Percentiles rank a stretch among this genome's conserved stretches.
These are phyloP conservation scores for Trebouxiophyceae sp. DNA, from an alignment of 163 green algal genomes.

Conservation along the genomic window DNA sequence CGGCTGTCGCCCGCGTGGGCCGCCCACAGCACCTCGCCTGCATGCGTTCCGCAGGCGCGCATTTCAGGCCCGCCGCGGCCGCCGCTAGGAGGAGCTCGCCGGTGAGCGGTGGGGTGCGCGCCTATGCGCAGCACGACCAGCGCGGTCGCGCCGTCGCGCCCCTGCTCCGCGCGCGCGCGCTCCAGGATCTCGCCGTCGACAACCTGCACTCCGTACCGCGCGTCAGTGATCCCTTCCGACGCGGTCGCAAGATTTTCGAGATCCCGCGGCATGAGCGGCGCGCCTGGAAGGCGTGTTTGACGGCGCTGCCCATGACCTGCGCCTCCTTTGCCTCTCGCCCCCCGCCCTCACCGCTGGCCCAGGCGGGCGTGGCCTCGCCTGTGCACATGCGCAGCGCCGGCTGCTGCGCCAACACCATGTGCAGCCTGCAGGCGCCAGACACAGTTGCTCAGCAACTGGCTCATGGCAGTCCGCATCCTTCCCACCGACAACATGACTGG, in stretches of 20 bases:
- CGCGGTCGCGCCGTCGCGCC: conserved; percentile 50
- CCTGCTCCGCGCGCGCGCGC: conserved; percentile 18
- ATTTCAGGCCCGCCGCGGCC: background rate
- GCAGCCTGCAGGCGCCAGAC: conserved; percentile 20
- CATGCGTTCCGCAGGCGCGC: background rate
- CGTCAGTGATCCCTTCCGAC: conserved; percentile 6
- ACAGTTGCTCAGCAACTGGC: background rate
- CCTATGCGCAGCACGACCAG: conserved; percentile 47
- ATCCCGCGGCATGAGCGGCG: background rate
- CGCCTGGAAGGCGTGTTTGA: background rate
- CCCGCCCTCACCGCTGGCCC: conserved; percentile 1
- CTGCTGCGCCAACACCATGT: conserved; percentile 41
- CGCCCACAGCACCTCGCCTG: conserved; percentile 46
- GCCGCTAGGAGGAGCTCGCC: background rate
- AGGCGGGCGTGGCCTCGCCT: conserved; percentile 13
- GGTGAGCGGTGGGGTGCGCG: background rate
- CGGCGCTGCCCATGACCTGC: background rate
- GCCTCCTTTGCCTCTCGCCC: conserved; percentile 5
- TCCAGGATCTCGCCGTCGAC: conserved; percentile 48
- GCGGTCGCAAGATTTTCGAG: background rate
- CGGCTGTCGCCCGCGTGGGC: conserved; percentile 87
- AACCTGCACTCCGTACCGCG: too few relatives aligned
- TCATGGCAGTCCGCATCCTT: background rate
- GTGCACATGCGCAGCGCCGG: conserved; percentile 28
- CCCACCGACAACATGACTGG: too few relatives aligned